phyloP scores from a whole-genome alignment of 345 rosid species.

The Boechera retrofracta region DNA sequence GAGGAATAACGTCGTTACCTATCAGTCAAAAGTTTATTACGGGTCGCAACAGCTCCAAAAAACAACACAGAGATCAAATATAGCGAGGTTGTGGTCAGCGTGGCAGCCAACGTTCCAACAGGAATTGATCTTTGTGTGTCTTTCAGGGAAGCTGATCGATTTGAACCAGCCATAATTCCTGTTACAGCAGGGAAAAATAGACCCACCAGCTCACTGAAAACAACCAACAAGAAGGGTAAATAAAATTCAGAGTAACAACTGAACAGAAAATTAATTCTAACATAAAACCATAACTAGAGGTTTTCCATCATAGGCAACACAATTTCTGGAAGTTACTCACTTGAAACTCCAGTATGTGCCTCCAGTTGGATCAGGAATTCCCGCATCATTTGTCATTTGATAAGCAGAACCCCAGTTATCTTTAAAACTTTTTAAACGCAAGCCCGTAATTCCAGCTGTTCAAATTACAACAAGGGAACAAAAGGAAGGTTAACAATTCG shows the following conservation, averaged over 20 bases:
- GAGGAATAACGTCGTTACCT: constrained; percentile 56
- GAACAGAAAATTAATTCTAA: constrained; percentile 15
- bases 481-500: constrained; percentile 27
- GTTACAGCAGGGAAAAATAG: constrained; percentile 99
- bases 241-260: constrained; percentile 30
- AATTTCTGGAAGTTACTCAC: constrained; percentile 54
- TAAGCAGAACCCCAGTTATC: constrained; percentile 93
- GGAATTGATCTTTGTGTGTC: constrained; percentile 99
- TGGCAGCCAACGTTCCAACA: constrained; percentile 93
- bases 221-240: constrained; percentile 20
- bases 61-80: constrained; percentile 79
- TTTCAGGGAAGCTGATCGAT: constrained; percentile 92
- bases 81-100: constrained; percentile 77
- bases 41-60: constrained; percentile 91
- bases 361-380: constrained; percentile 91
- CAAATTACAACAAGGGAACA: constrained; percentile 26
- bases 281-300: constrained; percentile 11
- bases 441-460: constrained; percentile 89
- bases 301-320: constrained; percentile 27
- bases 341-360: constrained; percentile 82
- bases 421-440: constrained; percentile 78
- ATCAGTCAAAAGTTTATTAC: constrained; percentile 88
- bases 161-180: constrained; percentile 99
- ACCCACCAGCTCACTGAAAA: constrained; percentile 87
- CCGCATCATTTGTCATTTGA: constrained; percentile 87